Evolutionary conservation across 2,329 filamentous ascomycete genomes (phyloP).

Genomic region (Colletotrichum paranaense): DNA sequence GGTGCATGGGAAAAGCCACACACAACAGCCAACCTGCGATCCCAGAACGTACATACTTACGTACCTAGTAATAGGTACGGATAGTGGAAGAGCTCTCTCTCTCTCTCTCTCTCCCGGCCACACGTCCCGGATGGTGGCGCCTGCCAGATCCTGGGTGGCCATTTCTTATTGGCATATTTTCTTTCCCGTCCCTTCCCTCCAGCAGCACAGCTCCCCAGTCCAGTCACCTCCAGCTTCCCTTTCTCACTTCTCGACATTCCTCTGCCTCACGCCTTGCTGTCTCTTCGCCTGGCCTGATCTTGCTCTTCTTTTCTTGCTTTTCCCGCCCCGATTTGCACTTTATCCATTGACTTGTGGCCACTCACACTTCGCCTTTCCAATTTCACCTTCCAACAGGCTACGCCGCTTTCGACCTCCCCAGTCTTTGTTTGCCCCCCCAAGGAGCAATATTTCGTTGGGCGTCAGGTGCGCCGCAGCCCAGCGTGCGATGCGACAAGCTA

Average conservation of each 20-base stretch:
- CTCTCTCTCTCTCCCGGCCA: not conserved
- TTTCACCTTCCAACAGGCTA: not conserved
- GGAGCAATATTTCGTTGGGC: not conserved
- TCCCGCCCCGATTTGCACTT: not conserved
- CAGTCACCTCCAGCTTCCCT: not conserved
- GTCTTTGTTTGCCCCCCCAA: not conserved
- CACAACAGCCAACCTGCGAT: not conserved
- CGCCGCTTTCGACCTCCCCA: not conserved
- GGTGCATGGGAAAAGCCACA: not conserved
- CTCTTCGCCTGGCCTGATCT: not conserved
- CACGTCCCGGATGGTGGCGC: constrained; percentile 1
- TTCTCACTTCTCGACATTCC: constrained; percentile 9
- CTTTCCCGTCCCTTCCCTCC: not conserved
- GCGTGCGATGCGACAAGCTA: constrained; percentile 31
- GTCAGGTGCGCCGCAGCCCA: constrained; percentile 15
- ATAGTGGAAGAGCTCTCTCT: not conserved
- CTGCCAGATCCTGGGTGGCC: constrained; percentile 3
- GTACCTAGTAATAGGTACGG: no score
- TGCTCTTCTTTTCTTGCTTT: constrained; percentile 12
- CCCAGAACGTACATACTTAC: not conserved
- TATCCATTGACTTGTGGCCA: not conserved
- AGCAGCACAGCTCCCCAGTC: not conserved
- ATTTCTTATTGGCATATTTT: not conserved
- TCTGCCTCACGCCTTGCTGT: not conserved
- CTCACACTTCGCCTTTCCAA: not conserved